Percentiles rank a stretch among this genome's conserved stretches.
Evolutionary conservation across 805 yeast species (phyloP).

Genomic region (Scheffersomyces lignosus): DNA sequence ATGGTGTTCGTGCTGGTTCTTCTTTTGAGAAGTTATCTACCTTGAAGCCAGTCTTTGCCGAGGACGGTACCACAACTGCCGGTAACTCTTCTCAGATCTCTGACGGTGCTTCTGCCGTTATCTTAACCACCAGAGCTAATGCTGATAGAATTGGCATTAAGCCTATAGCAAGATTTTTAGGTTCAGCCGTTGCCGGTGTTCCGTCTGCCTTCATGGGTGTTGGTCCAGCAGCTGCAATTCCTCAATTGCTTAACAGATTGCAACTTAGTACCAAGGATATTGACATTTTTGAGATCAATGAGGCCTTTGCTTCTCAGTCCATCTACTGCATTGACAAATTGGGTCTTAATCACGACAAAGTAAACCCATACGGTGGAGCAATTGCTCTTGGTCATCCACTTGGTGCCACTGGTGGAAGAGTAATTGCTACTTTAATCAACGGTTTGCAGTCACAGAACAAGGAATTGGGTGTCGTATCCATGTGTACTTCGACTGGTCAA

Average conservation of each 20-base stretch:
- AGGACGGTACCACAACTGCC: constrained; percentile 33
- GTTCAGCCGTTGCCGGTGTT: constrained; percentile 33
- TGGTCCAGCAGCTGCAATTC: constrained; percentile 36
- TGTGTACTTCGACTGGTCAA: constrained; percentile 44
- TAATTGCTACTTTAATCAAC: constrained; percentile 35
- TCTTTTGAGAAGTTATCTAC: constrained; percentile 26
- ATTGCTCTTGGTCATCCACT: constrained; percentile 32
- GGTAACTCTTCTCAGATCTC: constrained; percentile 39
- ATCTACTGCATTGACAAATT: constrained; percentile 23
- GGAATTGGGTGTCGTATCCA: constrained; percentile 37
- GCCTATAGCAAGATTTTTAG: constrained; percentile 29
- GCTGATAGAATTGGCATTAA: constrained; percentile 31
- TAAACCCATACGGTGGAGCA: constrained; percentile 19
- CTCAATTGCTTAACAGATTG: constrained; percentile 21
- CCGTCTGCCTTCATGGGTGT: constrained; percentile 36
- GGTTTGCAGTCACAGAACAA: constrained; percentile 28
- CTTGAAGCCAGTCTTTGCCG: constrained; percentile 28
- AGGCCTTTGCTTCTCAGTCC: constrained; percentile 39
- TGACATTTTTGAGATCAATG: constrained; percentile 33
- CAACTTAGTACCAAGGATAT: constrained; percentile 25
- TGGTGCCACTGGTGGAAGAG: constrained; percentile 65
- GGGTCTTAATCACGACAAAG: constrained; percentile 42
- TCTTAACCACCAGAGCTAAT: constrained; percentile 32
- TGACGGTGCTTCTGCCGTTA: constrained; percentile 37
- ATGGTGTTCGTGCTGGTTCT: constrained; percentile 27